Evolutionary conservation across 345 rosid species (phyloP).

Genomic region (Syzygium jambos): DNA sequence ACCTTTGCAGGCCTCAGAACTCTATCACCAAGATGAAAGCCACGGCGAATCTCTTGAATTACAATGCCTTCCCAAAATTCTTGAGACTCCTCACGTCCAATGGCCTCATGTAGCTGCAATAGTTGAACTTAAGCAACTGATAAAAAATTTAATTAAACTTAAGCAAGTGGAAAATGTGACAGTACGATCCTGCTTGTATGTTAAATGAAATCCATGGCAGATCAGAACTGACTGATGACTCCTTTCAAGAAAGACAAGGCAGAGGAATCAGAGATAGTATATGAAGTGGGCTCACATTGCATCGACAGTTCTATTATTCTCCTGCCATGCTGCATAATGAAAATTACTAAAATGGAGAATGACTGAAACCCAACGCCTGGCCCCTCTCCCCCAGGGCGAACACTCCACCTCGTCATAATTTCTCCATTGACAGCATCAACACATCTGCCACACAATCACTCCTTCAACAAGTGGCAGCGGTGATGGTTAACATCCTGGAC

Average conservation of each 20-base stretch:
- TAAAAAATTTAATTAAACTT: not conserved
- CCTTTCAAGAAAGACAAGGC: not conserved
- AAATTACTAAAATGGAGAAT: not conserved
- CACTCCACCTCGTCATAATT: not conserved
- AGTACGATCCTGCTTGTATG: not conserved
- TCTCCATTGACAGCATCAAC: not conserved
- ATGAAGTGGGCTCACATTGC: not conserved
- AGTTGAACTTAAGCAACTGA: not conserved
- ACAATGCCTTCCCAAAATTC: constrained; percentile 60
- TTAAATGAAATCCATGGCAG: not conserved
- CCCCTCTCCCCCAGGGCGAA: not conserved
- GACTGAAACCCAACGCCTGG: not conserved
- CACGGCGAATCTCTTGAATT: constrained; percentile 54
- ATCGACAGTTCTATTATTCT: not conserved
- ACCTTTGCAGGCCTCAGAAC: constrained; percentile 80
- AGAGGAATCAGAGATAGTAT: not conserved
- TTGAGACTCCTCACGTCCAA: constrained; percentile 60
- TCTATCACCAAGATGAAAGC: constrained; percentile 62
- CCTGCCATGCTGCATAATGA: not conserved
- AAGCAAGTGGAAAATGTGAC: not conserved
- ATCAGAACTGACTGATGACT: not conserved
- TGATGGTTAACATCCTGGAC: not conserved
- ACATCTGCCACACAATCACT: not conserved
- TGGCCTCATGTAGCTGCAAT: constrained; percentile 68
- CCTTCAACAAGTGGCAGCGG: not conserved